phyloP scores from a whole-genome alignment of 768 basidiomycete species.

The Fibroporia radiculosa region DNA sequence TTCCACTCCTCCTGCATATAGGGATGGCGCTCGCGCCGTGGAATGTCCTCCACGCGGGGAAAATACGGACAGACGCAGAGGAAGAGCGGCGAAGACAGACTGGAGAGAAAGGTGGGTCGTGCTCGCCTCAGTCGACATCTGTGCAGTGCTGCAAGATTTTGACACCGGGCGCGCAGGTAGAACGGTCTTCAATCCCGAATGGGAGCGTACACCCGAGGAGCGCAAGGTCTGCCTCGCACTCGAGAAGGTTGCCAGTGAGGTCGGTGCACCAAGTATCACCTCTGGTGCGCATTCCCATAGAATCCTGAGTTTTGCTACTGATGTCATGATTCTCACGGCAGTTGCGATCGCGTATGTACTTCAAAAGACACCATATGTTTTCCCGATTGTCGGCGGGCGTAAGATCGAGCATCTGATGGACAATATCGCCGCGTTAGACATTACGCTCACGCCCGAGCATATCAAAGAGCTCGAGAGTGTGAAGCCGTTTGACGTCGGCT shows the following conservation, averaged over 20 bases:
- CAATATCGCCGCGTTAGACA: constrained; percentile 44
- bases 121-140: too few relatives aligned
- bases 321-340: constrained; percentile 10
- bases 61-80: constrained; percentile 32
- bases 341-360: constrained; percentile 49
- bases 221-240: constrained; percentile 34
- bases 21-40: constrained; percentile 37
- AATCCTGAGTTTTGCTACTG: not conserved
- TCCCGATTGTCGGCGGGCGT: constrained; percentile 44
- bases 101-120: constrained; percentile 25
- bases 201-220: constrained; percentile 42
- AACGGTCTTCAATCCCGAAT: constrained; percentile 20
- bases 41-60: constrained; percentile 34
- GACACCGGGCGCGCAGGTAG: constrained; percentile 25
- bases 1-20: constrained; percentile 1
- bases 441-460: constrained; percentile 37
- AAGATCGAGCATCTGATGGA: constrained; percentile 44
- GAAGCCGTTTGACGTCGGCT: constrained; percentile 39
- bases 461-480: constrained; percentile 37
- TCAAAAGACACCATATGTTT: constrained; percentile 45
- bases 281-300: constrained; percentile 28
- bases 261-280: constrained; percentile 40
- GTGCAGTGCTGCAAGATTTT: not conserved
- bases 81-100: constrained; percentile 23
- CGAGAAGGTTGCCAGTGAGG: constrained; percentile 42